phyloP scores from a whole-genome alignment of 768 basidiomycete species.

The Trametes meyenii region DNA sequence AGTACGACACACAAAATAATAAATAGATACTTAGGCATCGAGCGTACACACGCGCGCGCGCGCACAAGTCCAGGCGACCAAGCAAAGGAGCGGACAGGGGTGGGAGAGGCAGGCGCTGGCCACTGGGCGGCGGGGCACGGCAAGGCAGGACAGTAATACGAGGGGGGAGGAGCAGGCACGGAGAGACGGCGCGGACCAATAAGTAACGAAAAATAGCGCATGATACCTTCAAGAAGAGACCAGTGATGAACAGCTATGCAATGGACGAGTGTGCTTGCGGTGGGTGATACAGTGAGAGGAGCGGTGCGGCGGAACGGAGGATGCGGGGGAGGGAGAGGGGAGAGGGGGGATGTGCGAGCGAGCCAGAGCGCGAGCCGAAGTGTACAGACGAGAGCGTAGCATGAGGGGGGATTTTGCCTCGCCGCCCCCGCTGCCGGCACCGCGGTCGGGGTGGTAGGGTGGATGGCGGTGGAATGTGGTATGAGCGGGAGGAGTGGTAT shows the following conservation, averaged over 20 bases:
- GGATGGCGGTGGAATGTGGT: constrained; percentile 9
- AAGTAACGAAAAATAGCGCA: constrained; percentile 30
- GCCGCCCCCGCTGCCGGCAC: constrained; percentile 12
- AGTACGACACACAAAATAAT: constrained; percentile 28
- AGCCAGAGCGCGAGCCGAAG: constrained; percentile 21
- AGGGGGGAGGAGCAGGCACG: not conserved
- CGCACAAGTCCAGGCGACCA: constrained; percentile 21
- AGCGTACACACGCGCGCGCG: constrained; percentile 5
- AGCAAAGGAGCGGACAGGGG: constrained; percentile 15
- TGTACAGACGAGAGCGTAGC: constrained; percentile 22
- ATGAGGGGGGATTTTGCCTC: constrained; percentile 9
- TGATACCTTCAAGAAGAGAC: constrained; percentile 26
- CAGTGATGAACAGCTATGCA: constrained; percentile 22
- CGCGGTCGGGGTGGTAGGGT: not conserved
- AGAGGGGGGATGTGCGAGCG: not conserved
- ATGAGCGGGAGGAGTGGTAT: constrained; percentile 23
- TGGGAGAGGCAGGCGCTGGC: not conserved
- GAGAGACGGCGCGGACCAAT: constrained; percentile 19
- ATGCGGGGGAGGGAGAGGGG: not conserved
- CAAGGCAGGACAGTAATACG: not conserved
- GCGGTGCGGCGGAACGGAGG: not conserved
- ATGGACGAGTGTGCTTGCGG: constrained; percentile 18
- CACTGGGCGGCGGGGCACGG: not conserved
- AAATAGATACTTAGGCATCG: constrained; percentile 24
- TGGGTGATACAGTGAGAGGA: constrained; percentile 21